Base-by-base conservation (phyloP, 116 monocot species). In the Zostera marina region DNA sequence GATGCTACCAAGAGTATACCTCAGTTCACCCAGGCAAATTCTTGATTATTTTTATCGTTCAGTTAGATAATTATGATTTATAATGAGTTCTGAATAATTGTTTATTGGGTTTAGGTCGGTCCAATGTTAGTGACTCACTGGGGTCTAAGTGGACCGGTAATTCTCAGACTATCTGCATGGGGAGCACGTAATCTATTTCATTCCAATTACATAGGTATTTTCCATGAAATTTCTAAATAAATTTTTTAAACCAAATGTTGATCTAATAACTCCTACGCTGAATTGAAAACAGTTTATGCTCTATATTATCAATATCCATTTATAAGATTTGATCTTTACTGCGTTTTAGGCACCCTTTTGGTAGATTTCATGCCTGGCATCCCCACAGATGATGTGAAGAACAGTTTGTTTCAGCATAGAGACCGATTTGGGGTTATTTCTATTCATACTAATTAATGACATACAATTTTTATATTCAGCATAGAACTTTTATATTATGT, bases 161-260 rank as follows among this genome's bases (percentile, higher is more conserved):
- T 96, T 77, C 96, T 96, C 22, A 77, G 85, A 9, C 69, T 96
- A 68, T 96, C 96, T 69, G 89, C 96, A 60, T 96, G 96, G 96
- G 89, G 80, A 73, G 96, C 96, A 61, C 88, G 88, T 49, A 75
- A 88, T 56, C 68, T 96, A 22, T 82, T 80, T 69, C 66, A 62
- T 43, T 74, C 72, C 45, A 68, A 76, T 68, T 96, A 96, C 44
- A 77, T 47, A 80, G 96, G 96, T 96, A 70, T 16, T 45, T 16
- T 48, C 7, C 48, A n/a, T 48, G 13, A 45, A 45, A 45, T 45
- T 45, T 32, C 32, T 32, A 5, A 32, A 32, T 2, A 32, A 32
- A 32, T 32, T 32, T 32, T 32, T 32, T 32, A 32, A 32, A 32
- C 32, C 2, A 32, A 32, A 32, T 32, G 4, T 3, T 3, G 4